Evolutionary conservation across 2,329 filamentous ascomycete species (phyloP), one percentile per base, ranked within the genome.

Genomic region (Fusarium zealandicum): DNA sequence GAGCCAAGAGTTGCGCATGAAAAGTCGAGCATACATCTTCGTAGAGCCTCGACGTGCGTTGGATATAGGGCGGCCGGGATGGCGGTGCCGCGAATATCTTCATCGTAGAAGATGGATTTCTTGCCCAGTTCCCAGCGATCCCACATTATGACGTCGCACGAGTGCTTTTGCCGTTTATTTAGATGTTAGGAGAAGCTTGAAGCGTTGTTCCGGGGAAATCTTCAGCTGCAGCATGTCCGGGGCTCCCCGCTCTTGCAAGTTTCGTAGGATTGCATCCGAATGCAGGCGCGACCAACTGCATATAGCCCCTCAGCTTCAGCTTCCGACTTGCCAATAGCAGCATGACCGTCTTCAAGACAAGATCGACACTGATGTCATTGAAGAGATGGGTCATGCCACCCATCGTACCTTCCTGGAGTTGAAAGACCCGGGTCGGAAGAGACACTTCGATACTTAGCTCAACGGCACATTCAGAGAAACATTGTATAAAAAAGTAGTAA

Each of bases 41-140:
- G 44, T n/a, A 59, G n/a, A 1, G 16, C 3, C n/a, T 63, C 52
- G 2, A 53, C 43, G 17, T 61, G 61, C 6, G 42, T 32, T 45
- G 60, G 51, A 5, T 36, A 46, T 11, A 31, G 25, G 17, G 11
- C 3, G 7, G 1, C 30, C 3, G 10, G 11, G 2, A 22, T 10
- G 18, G 2, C 13, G 9, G 3, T 13, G 2, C 10, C 2, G 3
- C 5, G 31, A 11, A 52, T n/a, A 4, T 33, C 5, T 9, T 54
- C 55, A 43, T 61, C 41, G 14, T 57, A 57, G 13, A 53, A 59
- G 6, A 59, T 48, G 5, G 18, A 20, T 0, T 36, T 39, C 20
- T 59, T n/a, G 5, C 39, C 45, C 2, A 59, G 51, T 4, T 32
- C 30, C 3, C 27, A 36, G 5, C 58, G 48, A 4, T 33, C 16